Conservation (phyloP, 495 filamentous ascomycete genomes). For the Podospora conica region DNA sequence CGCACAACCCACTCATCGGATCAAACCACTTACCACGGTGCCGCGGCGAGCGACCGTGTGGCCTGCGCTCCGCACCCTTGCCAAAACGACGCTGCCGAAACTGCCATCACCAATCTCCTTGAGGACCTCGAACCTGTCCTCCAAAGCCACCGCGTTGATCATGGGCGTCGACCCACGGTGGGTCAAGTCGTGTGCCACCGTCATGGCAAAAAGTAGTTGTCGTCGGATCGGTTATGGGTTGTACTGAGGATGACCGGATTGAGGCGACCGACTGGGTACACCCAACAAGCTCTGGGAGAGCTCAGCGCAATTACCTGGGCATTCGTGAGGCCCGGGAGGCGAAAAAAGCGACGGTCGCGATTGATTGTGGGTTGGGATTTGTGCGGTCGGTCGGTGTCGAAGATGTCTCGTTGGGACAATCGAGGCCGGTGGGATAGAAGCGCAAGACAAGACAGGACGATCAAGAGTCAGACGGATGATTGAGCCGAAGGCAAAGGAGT, state of each 20-base stretch:
- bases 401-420: neutral
- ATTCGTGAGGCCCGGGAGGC: conserved; percentile 23
- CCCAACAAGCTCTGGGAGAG: conserved; percentile 29
- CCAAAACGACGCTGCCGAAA: conserved; percentile 92
- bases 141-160: conserved; percentile 46
- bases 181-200: conserved; percentile 58
- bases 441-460: neutral
- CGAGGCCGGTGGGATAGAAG: neutral
- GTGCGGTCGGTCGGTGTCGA: neutral
- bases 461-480: neutral
- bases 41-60: conserved; percentile 82
- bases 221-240: neutral
- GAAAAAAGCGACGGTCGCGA: neutral
- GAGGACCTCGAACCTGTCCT: conserved; percentile 90
- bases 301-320: conserved; percentile 28
- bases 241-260: neutral
- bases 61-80: conserved; percentile 83
- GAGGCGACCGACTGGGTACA: neutral
- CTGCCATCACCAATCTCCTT: conserved; percentile 99
- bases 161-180: conserved; percentile 49
- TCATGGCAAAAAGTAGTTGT: conserved; percentile 48
- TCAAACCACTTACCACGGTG: conserved; percentile 66
- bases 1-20: neutral
- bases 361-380: neutral
- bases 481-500: conserved; percentile 20